phyloP scores from a whole-genome alignment of 1,284 basidiomycete species.

The Heterobasidion annosum region DNA sequence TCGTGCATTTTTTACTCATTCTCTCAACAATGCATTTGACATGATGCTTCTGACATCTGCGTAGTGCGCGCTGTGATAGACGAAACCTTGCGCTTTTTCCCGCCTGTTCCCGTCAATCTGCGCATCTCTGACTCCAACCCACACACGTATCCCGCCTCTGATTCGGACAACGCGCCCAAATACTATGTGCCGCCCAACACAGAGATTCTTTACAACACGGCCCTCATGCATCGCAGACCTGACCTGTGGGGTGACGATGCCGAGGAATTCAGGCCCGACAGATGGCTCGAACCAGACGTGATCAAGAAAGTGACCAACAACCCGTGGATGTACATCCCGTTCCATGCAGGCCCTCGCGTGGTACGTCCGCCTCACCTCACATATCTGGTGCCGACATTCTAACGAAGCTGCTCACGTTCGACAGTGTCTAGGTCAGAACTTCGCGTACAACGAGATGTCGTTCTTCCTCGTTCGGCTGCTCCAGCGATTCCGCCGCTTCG shows the following conservation, averaged over 20 bases:
- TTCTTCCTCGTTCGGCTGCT: slow-evolving; percentile 60
- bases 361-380: slow-evolving; percentile 14
- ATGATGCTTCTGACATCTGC: neutral
- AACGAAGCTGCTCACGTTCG: neutral
- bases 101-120: slow-evolving; percentile 60
- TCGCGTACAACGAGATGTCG: slow-evolving; percentile 60
- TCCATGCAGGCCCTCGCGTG: slow-evolving; percentile 22
- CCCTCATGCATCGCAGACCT: slow-evolving; percentile 51
- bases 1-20: slow-evolving; percentile 30
- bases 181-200: slow-evolving; percentile 55
- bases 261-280: slow-evolving; percentile 39
- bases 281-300: slow-evolving; percentile 27
- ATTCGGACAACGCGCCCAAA: slow-evolving; percentile 27
- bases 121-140: slow-evolving; percentile 19
- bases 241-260: slow-evolving; percentile 62
- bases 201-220: slow-evolving; percentile 35
- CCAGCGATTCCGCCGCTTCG: slow-evolving; percentile 52
- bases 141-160: slow-evolving; percentile 39
- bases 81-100: slow-evolving; percentile 64
- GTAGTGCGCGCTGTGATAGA: slow-evolving; percentile 60
- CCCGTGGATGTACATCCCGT: slow-evolving; percentile 21
- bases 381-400: slow-evolving; percentile 10
- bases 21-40: neutral
- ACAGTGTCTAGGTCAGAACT: slow-evolving; percentile 8
- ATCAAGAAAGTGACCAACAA: slow-evolving; percentile 16